These are phyloP conservation scores for Tagetes erecta DNA, from an alignment of 129 eudicot genomes.

Conservation along the genomic window DNA sequence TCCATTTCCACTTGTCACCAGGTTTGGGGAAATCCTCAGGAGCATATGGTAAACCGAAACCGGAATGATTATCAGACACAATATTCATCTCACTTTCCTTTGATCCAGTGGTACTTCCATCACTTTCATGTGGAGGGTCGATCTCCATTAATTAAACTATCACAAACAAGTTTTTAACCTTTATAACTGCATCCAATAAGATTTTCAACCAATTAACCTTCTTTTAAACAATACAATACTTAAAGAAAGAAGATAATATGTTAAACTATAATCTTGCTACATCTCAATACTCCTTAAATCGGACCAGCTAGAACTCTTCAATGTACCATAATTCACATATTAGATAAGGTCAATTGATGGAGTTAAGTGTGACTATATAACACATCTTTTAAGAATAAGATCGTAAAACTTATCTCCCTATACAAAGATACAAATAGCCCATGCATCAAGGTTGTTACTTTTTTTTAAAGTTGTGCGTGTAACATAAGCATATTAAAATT, in stretches of 20 bases:
- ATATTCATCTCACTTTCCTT: conserved; percentile 42
- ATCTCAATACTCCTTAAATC: neutral
- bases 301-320: neutral
- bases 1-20: conserved; percentile 92
- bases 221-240: neutral
- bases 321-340: neutral
- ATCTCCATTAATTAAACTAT: conserved; percentile 54
- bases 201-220: conserved; percentile 4
- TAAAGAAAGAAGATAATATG: conserved; percentile 6
- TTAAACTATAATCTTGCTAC: neutral
- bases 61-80: conserved; percentile 44
- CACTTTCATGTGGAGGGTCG: conserved; percentile 45
- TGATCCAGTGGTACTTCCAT: conserved; percentile 36
- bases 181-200: conserved; percentile 10
- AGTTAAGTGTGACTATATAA: neutral
- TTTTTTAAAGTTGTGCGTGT: neutral
- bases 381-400: neutral
- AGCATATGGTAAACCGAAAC: conserved; percentile 82
- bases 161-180: neutral
- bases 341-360: neutral
- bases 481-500: neutral
- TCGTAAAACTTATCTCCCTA: neutral
- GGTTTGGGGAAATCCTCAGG: conserved; percentile 75
- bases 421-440: neutral
- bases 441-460: neutral